Evolutionary conservation across 169 alveolate species (phyloP), one percentile per base, ranked within the genome.

Genomic region (Amoebophrya sp.): DNA sequence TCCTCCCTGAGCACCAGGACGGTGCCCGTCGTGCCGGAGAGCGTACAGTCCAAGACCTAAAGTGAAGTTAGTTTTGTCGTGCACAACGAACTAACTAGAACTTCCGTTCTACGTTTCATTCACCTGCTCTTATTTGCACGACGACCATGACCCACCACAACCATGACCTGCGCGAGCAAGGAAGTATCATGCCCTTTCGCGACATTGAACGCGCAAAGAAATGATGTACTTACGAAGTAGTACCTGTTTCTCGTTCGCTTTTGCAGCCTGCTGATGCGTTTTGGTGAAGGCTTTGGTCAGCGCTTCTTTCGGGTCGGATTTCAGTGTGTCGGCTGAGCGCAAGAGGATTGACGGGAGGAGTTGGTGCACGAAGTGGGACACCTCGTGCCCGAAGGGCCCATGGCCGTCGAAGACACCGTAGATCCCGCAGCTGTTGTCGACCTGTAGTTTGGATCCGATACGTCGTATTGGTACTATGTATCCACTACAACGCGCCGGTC

Each of bases 341-440:
- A 89, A 77, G 29, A 92, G 91, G 54, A 90, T 41, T 39, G 2
- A 39, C 91, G 97, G 97, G 93, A 96, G 91, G 90, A 92, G 92
- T 66, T 94, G 94, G 47, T 96, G 98, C 29, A 96, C 97, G 92
- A 94, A 96, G 89, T 92, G 93, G 53, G 97, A 94, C 40, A 96
- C 96, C 91, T 96, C 96, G 93, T 97, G 98, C 25, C 98, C 98
- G 94, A 92, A 95, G 10, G 98, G 97, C 0, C 98, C 98, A 94
- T 96, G 98, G 29, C 98, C 98, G 92, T 97, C 98, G 92, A 97
- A 97, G 41, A 97, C 97, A n/a, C 97, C 98, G 92, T 94, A 96
- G 55, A 96, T 91, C 0, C 92, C 91, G 39, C 93, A 93, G 39
- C n/a, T 66, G 38, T 66, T 89, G 90, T 47, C 66, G 66, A 47